phyloP scores from a whole-genome alignment of 2,329 filamentous ascomycete species.

The Monascus ruber region DNA sequence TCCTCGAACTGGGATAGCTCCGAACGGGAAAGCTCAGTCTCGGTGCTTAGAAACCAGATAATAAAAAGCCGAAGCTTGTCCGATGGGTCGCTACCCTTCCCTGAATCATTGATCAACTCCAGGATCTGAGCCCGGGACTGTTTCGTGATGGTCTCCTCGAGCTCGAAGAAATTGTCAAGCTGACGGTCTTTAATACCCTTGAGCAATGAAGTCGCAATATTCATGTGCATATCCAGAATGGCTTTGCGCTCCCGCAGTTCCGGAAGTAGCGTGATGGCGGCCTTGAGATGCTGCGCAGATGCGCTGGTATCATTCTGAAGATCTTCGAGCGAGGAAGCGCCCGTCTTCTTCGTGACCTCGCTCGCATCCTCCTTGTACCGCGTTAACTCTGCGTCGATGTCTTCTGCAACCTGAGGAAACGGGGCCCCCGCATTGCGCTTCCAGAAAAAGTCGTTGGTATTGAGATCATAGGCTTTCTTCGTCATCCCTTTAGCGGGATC shows the following conservation, averaged over 20 bases:
- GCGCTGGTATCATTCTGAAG: conserved; percentile 79
- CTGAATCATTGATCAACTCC: conserved; percentile 68
- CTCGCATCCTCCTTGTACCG: conserved; percentile 92
- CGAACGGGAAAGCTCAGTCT: conserved; percentile 68
- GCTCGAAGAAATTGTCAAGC: conserved; percentile 88
- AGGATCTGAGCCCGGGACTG: conserved; percentile 82
- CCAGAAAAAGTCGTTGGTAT: conserved; percentile 92
- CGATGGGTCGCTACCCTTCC: conserved; percentile 69
- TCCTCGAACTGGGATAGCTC: conserved; percentile 84
- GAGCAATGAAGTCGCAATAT: conserved; percentile 70
- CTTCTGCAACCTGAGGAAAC: conserved; percentile 91
- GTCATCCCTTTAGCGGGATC: conserved; percentile 63
- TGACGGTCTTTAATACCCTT: conserved; percentile 89
- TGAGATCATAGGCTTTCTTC: conserved; percentile 85
- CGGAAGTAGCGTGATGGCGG: conserved; percentile 83
- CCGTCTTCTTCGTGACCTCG: conserved; percentile 90
- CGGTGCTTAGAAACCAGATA: conserved; percentile 93
- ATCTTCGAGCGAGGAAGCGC: conserved; percentile 84
- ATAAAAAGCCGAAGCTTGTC: conserved; percentile 93
- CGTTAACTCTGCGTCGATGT: conserved; percentile 86
- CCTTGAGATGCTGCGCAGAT: conserved; percentile 88
- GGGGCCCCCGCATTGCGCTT: conserved; percentile 78
- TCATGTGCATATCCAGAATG: conserved; percentile 98
- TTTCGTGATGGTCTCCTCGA: conserved; percentile 87
- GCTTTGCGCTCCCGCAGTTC: conserved; percentile 87